phyloP scores from a whole-genome alignment of 129 eudicot species.

The Ambrosia artemisiifolia region DNA sequence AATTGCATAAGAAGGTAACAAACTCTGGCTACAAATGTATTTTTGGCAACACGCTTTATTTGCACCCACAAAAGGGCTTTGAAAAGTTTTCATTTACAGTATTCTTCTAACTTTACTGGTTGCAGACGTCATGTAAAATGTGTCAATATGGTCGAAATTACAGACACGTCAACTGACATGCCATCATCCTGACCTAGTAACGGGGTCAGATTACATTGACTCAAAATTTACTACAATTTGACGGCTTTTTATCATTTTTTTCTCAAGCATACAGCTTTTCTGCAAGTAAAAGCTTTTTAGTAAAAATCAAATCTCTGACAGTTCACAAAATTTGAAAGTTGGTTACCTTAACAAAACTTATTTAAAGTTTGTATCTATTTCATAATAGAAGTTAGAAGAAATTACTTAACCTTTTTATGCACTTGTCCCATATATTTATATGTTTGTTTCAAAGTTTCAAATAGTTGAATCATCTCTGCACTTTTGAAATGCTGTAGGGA shows the following conservation, averaged over 20 bases:
- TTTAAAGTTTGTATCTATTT: no score
- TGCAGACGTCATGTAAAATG: no score
- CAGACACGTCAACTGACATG: neutral
- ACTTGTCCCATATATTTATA: neutral
- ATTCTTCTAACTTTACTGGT: neutral
- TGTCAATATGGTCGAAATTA: no score
- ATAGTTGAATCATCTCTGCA: neutral
- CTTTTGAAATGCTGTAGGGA: constrained; percentile 44
- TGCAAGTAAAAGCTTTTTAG: no score
- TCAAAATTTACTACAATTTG: neutral
- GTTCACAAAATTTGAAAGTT: no score
- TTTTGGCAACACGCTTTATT: neutral
- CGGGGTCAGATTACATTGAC: neutral
- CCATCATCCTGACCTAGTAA: neutral
- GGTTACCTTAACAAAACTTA: no score
- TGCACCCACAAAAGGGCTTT: neutral
- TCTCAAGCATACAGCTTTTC: no score
- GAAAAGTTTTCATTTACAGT: neutral
- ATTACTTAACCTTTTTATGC: neutral
- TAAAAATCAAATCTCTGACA: no score
- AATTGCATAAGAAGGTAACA: neutral
- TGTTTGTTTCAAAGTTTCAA: neutral
- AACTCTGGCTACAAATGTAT: neutral
- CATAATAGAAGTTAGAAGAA: neutral
- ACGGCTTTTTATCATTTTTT: no score